Conservation (phyloP, 2,329 filamentous ascomycete species). For the Tolypocladium album region DNA sequence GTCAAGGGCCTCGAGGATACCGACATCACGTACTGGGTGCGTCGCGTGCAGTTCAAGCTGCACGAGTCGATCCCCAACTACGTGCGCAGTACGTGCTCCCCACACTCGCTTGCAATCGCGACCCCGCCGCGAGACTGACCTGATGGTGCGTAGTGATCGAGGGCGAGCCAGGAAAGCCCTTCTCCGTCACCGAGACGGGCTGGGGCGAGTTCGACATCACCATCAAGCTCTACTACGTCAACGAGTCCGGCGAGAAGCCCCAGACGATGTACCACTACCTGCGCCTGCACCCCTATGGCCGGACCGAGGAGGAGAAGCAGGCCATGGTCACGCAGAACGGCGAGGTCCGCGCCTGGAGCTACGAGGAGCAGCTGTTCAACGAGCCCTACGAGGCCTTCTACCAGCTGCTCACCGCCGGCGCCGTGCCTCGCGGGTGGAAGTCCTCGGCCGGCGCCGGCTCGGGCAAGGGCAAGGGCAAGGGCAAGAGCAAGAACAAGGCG, state of each 20-base stretch:
- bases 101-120: background rate
- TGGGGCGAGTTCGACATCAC: conserved; percentile 98
- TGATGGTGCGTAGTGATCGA: conserved; percentile 49
- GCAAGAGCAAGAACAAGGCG: conserved; percentile 31
- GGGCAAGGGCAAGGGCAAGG: conserved; percentile 29
- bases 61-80: conserved; percentile 95
- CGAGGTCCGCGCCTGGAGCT: conserved; percentile 66
- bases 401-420: conserved; percentile 69
- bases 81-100: conserved; percentile 52
- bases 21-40: conserved; percentile 90
- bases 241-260: conserved; percentile 82
- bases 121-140: background rate
- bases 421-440: conserved; percentile 38
- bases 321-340: conserved; percentile 45
- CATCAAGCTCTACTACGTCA: conserved; percentile 86
- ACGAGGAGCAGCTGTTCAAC: conserved; percentile 95
- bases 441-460: conserved; percentile 12
- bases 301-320: conserved; percentile 63
- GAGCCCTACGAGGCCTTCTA: conserved; percentile 92
- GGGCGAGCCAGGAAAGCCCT: conserved; percentile 55
- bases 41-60: conserved; percentile 95
- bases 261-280: conserved; percentile 93
- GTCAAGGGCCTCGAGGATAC: conserved; percentile 83
- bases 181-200: conserved; percentile 82
- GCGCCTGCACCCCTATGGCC: conserved; percentile 81